Percentiles rank a stretch among this genome's conserved stretches.
Conservation (phyloP, 2,329 filamentous ascomycete genomes). For the Blastomyces percursus region DNA sequence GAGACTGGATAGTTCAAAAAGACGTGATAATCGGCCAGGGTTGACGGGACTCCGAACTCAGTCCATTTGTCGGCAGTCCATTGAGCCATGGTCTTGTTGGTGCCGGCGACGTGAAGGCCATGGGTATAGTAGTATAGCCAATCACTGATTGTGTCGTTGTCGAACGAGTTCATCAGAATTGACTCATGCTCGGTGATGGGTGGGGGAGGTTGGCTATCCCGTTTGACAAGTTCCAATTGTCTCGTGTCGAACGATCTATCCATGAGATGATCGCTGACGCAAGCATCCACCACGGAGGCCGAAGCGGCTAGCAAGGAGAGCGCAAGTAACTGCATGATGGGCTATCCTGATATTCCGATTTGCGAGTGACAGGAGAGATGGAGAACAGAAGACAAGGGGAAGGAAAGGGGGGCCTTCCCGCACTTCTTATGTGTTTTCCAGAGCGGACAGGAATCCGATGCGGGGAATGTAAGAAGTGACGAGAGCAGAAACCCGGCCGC, state of each 20-base stretch:
- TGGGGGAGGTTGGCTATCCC: slow-evolving; percentile 18
- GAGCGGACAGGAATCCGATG: not conserved
- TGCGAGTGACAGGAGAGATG: not conserved
- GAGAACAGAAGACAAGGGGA: not conserved
- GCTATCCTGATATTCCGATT: not conserved
- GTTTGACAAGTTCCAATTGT: slow-evolving; percentile 13
- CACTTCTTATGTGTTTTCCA: not conserved
- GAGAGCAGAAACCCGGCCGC: not conserved
- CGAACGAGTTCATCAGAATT: slow-evolving; percentile 21
- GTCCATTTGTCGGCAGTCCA: slow-evolving; percentile 24
- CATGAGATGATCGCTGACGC: slow-evolving; percentile 8
- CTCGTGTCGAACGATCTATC: slow-evolving; percentile 9
- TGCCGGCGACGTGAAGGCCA: slow-evolving; percentile 24
- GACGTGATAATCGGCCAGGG: slow-evolving; percentile 19
- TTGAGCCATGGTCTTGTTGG: slow-evolving; percentile 22
- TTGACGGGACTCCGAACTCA: slow-evolving; percentile 18
- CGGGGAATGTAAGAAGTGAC: not conserved
- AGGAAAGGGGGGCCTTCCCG: not conserved
- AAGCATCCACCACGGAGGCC: slow-evolving; percentile 12
- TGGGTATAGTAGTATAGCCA: slow-evolving; percentile 25
- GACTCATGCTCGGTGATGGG: slow-evolving; percentile 20
- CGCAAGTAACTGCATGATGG: slow-evolving; percentile 9
- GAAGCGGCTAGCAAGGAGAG: slow-evolving; percentile 13
- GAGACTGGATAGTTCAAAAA: slow-evolving; percentile 24
- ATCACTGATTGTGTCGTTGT: slow-evolving; percentile 18